phyloP scores from a whole-genome alignment of 2,329 filamentous ascomycete species.

The Chalara sp. region DNA sequence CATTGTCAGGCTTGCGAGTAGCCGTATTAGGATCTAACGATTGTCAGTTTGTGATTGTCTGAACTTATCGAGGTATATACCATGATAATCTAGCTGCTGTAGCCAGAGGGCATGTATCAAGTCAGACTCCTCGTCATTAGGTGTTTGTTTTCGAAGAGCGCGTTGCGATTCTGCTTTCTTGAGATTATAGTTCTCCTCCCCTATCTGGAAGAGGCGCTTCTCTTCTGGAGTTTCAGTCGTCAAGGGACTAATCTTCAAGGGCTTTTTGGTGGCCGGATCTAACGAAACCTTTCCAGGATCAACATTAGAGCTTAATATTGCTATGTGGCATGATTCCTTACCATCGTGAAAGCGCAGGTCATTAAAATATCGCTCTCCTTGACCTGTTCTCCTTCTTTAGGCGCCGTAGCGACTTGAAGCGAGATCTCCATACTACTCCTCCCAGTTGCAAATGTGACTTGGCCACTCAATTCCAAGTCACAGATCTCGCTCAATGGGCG shows the following conservation, averaged over 20 bases:
- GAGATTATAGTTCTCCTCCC: slow-evolving; percentile 58
- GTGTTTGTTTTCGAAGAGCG: slow-evolving; percentile 56
- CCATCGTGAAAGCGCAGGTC: slow-evolving; percentile 71
- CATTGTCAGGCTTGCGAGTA: slow-evolving; percentile 47
- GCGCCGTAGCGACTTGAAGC: slow-evolving; percentile 59
- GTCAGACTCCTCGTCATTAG: slow-evolving; percentile 62
- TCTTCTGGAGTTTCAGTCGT: slow-evolving; percentile 56
- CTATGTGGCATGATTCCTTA: slow-evolving; percentile 24
- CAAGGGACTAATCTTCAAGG: slow-evolving; percentile 54
- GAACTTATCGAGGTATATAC: neutral
- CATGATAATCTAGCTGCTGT: slow-evolving; percentile 53
- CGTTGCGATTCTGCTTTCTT: slow-evolving; percentile 55
- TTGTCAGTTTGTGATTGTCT: neutral
- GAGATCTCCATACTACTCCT: slow-evolving; percentile 65
- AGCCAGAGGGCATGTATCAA: slow-evolving; percentile 67
- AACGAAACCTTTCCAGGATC: slow-evolving; percentile 39
- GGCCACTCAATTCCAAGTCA: slow-evolving; percentile 55
- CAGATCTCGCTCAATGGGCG: slow-evolving; percentile 61
- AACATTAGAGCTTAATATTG: neutral
- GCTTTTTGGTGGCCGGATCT: slow-evolving; percentile 59
- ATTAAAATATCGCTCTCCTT: slow-evolving; percentile 57
- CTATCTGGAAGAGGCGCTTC: slow-evolving; percentile 50
- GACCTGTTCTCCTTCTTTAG: slow-evolving; percentile 41
- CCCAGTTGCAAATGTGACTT: slow-evolving; percentile 54
- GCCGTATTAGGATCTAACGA: slow-evolving; percentile 44